These are phyloP conservation scores for Jatropha podagrica DNA, from an alignment of 441 rosid species.

Conservation along the genomic window DNA sequence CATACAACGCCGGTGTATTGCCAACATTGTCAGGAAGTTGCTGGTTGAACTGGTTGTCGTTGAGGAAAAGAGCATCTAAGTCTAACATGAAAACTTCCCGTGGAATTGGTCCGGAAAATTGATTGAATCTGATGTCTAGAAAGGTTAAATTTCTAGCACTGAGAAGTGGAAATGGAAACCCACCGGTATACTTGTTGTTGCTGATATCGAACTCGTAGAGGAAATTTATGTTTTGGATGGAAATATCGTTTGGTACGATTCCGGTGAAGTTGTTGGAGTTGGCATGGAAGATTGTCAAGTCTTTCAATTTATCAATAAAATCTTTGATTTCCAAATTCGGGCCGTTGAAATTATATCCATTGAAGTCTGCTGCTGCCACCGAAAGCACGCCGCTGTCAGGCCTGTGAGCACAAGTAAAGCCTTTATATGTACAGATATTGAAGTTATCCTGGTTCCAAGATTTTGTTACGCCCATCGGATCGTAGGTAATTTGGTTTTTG, in stretches of 20 bases:
- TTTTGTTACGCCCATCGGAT: not conserved
- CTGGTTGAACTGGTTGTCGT: slow-evolving; percentile 38
- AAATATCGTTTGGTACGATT: slow-evolving; percentile 13
- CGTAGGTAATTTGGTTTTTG: not conserved
- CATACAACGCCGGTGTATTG: slow-evolving; percentile 34
- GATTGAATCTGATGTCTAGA: slow-evolving; percentile 51
- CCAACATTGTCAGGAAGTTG: slow-evolving; percentile 43
- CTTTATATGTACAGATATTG: slow-evolving; percentile 37
- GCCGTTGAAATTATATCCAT: slow-evolving; percentile 28
- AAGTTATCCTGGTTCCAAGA: slow-evolving; percentile 18
- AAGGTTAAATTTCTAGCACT: slow-evolving; percentile 31
- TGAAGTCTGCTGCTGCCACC: slow-evolving; percentile 43
- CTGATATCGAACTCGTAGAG: slow-evolving; percentile 52
- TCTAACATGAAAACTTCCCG: slow-evolving; percentile 31
- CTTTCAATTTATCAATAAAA: slow-evolving; percentile 29
- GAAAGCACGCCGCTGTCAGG: slow-evolving; percentile 28
- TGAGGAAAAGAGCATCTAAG: slow-evolving; percentile 47
- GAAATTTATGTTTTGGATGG: slow-evolving; percentile 10
- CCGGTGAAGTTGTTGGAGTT: slow-evolving; percentile 45
- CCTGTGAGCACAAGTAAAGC: slow-evolving; percentile 31
- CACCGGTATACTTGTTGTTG: slow-evolving; percentile 38
- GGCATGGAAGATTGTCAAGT: slow-evolving; percentile 49
- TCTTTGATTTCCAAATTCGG: slow-evolving; percentile 12
- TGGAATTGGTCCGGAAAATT: slow-evolving; percentile 34
- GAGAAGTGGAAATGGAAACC: slow-evolving; percentile 36